phyloP scores from a whole-genome alignment of 192 early-diverging fungal species.

The Entrophospora sp. region DNA sequence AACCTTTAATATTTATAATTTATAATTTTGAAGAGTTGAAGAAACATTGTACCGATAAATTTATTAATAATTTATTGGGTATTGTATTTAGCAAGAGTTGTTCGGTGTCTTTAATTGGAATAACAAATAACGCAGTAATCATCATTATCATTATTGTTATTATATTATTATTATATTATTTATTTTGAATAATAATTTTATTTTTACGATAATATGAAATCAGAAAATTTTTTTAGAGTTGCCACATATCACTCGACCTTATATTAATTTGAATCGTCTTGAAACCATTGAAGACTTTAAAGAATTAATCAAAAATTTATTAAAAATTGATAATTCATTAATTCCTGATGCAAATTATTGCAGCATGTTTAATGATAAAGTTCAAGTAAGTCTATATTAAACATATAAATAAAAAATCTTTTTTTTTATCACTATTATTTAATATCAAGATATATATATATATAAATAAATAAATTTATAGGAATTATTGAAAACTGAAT shows the following conservation, averaged over 20 bases:
- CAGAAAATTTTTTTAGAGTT: slow-evolving; percentile 77
- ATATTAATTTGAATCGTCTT: slow-evolving; percentile 61
- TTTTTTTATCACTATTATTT: too few species aligned
- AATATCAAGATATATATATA: background rate
- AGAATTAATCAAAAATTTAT: slow-evolving; percentile 41
- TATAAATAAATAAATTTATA: background rate
- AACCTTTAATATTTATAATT: slow-evolving; percentile 78
- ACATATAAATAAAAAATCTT: background rate
- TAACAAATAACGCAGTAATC: slow-evolving; percentile 69
- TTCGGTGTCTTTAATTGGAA: slow-evolving; percentile 79
- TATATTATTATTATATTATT: background rate
- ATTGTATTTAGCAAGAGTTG: slow-evolving; percentile 73
- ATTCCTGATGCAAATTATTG: slow-evolving; percentile 21
- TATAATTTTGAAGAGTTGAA: slow-evolving; percentile 94
- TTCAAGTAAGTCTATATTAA: slow-evolving; percentile 27
- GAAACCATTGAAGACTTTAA: slow-evolving; percentile 47
- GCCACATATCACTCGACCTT: slow-evolving; percentile 91
- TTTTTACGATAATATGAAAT: too few species aligned
- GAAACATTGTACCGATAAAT: slow-evolving; percentile 81
- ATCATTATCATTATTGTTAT: slow-evolving; percentile 5
- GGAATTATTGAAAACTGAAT: background rate
- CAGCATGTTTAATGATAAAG: slow-evolving; percentile 39
- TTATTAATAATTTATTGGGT: slow-evolving; percentile 94
- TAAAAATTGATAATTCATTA: slow-evolving; percentile 25
- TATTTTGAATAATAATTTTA: background rate